These are phyloP conservation scores for Hymenotorrendiella dingleyae DNA, from an alignment of 2,329 filamentous ascomycete genomes.

Conservation along the genomic window DNA sequence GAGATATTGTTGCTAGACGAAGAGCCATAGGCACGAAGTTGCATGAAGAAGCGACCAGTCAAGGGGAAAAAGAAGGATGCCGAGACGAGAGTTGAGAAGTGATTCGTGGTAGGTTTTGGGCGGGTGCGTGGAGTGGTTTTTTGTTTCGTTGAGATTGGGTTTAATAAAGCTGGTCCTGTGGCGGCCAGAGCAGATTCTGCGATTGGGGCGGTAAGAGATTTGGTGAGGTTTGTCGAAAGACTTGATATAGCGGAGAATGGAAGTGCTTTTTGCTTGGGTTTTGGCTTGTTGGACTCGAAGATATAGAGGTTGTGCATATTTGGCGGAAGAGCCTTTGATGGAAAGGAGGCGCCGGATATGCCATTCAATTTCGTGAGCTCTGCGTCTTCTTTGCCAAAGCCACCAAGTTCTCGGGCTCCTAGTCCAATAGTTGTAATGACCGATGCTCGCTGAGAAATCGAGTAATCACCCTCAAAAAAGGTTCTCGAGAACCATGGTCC, in stretches of 20 bases:
- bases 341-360: constrained; percentile 49
- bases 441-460: constrained; percentile 73
- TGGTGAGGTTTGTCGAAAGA: constrained; percentile 62
- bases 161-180: constrained; percentile 48
- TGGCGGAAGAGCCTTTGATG: constrained; percentile 72
- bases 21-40: constrained; percentile 46
- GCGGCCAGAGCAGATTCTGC: constrained; percentile 77
- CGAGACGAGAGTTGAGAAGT: constrained; percentile 69
- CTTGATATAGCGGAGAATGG: constrained; percentile 46
- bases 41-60: constrained; percentile 69
- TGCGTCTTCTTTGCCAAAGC: constrained; percentile 48
- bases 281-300: constrained; percentile 23
- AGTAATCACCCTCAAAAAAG: constrained; percentile 91
- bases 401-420: constrained; percentile 76
- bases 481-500: constrained; percentile 77
- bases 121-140: constrained; percentile 77
- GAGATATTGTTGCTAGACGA: constrained; percentile 50
- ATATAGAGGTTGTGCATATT: constrained; percentile 69
- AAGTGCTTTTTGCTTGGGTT: constrained; percentile 17
- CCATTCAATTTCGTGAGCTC: constrained; percentile 29
- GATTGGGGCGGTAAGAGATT: constrained; percentile 71
- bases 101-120: constrained; percentile 62
- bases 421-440: constrained; percentile 79
- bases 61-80: constrained; percentile 82
- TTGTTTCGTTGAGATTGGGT: constrained; percentile 34